Percentiles rank a stretch among this genome's conserved stretches.
Conservation (phyloP, 345 rosid genomes). For the Gossypium longicalyx region DNA sequence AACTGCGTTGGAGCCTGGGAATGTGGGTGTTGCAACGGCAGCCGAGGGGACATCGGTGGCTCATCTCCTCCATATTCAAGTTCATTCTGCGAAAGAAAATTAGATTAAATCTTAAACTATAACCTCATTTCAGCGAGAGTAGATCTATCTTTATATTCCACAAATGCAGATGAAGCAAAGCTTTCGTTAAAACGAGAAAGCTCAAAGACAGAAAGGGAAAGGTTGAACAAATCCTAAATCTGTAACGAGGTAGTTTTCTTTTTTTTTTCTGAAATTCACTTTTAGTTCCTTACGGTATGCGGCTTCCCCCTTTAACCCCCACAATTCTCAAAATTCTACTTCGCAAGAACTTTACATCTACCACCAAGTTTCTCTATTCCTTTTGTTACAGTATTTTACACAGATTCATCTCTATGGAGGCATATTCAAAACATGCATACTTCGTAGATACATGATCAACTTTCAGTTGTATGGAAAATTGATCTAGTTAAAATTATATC, state of each 20-base stretch:
- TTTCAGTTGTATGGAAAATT: background rate
- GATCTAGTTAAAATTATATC: background rate
- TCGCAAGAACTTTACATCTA: background rate
- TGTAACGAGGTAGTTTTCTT: background rate
- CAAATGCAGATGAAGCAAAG: background rate
- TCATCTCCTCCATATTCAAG: conserved; percentile 66
- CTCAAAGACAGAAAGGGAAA: background rate
- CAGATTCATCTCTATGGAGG: background rate
- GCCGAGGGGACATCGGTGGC: conserved; percentile 42
- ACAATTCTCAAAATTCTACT: background rate
- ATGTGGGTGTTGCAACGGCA: conserved; percentile 41
- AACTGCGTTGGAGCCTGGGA: conserved; percentile 25
- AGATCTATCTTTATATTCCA: background rate
- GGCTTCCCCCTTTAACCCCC: background rate
- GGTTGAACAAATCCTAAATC: background rate
- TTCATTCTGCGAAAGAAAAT: conserved; percentile 51
- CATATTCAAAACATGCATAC: background rate
- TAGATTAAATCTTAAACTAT: background rate
- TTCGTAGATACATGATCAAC: background rate
- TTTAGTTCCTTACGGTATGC: background rate
- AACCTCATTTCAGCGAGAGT: background rate
- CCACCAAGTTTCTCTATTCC: background rate
- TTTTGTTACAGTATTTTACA: background rate
- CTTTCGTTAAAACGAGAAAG: background rate
- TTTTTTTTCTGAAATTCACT: background rate